phyloP scores from a whole-genome alignment of 495 filamentous ascomycete species.

The Annulohypoxylon maeteangense region DNA sequence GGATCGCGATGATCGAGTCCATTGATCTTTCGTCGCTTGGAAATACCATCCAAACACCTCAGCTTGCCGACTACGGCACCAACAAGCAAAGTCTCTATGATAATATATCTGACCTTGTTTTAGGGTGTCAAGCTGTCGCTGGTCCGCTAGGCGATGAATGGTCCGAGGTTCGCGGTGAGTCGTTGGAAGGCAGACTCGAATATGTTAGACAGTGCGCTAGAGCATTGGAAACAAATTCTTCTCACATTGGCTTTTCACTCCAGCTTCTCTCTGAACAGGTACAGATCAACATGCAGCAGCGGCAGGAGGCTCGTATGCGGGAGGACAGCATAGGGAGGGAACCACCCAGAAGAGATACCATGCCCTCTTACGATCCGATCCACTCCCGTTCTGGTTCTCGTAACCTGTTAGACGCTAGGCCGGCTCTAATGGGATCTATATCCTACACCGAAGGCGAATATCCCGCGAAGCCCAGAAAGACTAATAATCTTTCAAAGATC shows the following conservation, averaged over 20 bases:
- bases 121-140: constrained; percentile 87
- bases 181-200: constrained; percentile 87
- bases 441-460: constrained; percentile 75
- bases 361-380: constrained; percentile 54
- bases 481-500: constrained; percentile 78
- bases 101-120: constrained; percentile 85
- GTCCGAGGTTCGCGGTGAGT: constrained; percentile 89
- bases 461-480: constrained; percentile 67
- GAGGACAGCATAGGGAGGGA: constrained; percentile 55
- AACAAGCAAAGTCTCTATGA: constrained; percentile 96
- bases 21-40: constrained; percentile 82
- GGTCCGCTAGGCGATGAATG: constrained; percentile 94
- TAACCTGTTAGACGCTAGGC: constrained; percentile 46
- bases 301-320: constrained; percentile 50
- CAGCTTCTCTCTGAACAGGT: constrained; percentile 87
- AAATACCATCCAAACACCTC: constrained; percentile 81
- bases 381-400: constrained; percentile 63
- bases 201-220: constrained; percentile 77
- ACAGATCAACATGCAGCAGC: constrained; percentile 58
- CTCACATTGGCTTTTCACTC: constrained; percentile 86
- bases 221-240: constrained; percentile 85
- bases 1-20: constrained; percentile 87
- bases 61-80: constrained; percentile 84
- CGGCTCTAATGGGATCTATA: constrained; percentile 64
- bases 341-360: constrained; percentile 56